Evolutionary conservation across 371 early-diverging fungal genomes (phyloP).

Genomic region (Actinomortierella ambigua): DNA sequence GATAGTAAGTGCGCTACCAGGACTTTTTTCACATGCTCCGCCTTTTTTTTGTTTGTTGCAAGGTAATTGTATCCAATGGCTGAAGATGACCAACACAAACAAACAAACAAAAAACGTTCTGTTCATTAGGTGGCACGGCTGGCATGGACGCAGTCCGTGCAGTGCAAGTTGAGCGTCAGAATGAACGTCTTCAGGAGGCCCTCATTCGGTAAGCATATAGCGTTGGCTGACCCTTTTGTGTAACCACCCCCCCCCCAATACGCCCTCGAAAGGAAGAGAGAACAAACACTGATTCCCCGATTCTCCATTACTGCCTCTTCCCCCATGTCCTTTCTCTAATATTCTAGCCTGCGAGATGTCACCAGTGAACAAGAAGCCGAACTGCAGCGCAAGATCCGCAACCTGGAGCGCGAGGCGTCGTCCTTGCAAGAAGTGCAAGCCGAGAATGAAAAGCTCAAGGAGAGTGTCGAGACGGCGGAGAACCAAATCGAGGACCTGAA

Average conservation of each 20-base stretch:
- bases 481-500: slow-evolving; percentile 81
- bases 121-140: too few species aligned
- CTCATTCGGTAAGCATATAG: slow-evolving; percentile 59
- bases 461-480: slow-evolving; percentile 65
- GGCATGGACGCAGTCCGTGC: slow-evolving; percentile 53
- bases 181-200: slow-evolving; percentile 88
- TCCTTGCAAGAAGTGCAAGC: slow-evolving; percentile 62
- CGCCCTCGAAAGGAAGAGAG: too few species aligned
- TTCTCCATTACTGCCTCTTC: too few species aligned
- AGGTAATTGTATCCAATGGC: too few species aligned
- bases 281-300: too few species aligned
- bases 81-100: too few species aligned
- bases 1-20: slow-evolving; percentile 44
- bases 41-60: too few species aligned
- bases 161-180: slow-evolving; percentile 78
- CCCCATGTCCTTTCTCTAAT: not conserved
- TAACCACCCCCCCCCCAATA: too few species aligned
- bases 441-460: slow-evolving; percentile 62
- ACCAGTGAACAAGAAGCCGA: slow-evolving; percentile 76
- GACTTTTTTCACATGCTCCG: too few species aligned
- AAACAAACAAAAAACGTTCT: too few species aligned
- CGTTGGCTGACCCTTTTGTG: too few species aligned
- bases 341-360: slow-evolving; percentile 77
- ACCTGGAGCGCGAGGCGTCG: slow-evolving; percentile 72
- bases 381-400: slow-evolving; percentile 64